Evolutionary conservation across 306 rosid species (phyloP), one percentile per base, ranked within the genome.

Genomic region (Quercus wislizeni): DNA sequence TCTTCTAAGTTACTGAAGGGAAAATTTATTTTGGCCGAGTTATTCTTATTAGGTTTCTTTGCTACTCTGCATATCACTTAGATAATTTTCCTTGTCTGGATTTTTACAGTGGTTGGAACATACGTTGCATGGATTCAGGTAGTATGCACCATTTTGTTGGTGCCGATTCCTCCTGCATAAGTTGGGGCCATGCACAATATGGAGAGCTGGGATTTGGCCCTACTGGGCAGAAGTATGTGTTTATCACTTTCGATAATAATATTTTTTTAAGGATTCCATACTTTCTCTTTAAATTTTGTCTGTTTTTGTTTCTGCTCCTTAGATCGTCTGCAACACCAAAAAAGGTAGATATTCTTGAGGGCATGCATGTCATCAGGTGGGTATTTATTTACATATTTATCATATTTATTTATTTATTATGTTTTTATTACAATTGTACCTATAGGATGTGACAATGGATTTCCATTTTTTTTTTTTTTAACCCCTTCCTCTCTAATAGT

Each of bases 201-300:
- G 99, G 99, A 68, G 99, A 95, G 87, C 86, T 95, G 83, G 99
- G 99, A 89, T 95, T 93, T 83, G 99, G 99, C 56, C 99, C 98
- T 74, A 73, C 12, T 57, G 99, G 92, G 77, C 99, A 95, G 90
- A 95, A 95, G 99, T 93, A 89, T 64, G 96, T 83, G 10, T 75
- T n/a, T 62, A 54, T 57, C 64, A 49, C 58, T 17, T 55, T 67
- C 25, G 12, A 64, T 25, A 11, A 20, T n/a, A 38, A 28, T 41
- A 27, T 61, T 63, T 17, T 23, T 54, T 43, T 55, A 43, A 25
- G 19, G 57, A 21, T n/a, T 27, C 28, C 12, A 12, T n/a, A 62
- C 49, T 27, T 54, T 11, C 52, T 72, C 38, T 28, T 25, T 82
- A 76, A 46, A 64, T 27, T 72, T 23, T 56, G 8, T 69, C 62